Percentiles rank a stretch among this genome's conserved stretches.
These are phyloP conservation scores for Pisolithus thermaeus DNA, from an alignment of 1,284 basidiomycete species.

Conservation along the genomic window DNA sequence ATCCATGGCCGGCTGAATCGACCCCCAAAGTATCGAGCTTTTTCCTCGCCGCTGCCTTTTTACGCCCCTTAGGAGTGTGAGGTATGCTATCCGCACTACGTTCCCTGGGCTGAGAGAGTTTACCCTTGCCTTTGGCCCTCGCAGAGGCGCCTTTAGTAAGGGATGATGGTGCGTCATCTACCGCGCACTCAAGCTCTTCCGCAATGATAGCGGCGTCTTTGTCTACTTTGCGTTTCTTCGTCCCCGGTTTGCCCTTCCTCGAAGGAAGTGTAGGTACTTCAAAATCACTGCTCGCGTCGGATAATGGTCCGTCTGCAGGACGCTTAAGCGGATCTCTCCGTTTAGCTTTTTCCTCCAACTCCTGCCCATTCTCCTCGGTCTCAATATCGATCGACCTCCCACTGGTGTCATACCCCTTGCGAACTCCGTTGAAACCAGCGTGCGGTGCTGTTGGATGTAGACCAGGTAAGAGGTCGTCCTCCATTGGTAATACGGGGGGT, in stretches of 20 bases:
- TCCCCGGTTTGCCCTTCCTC: slow-evolving; percentile 29
- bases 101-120: slow-evolving; percentile 34
- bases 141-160: slow-evolving; percentile 13
- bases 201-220: slow-evolving; percentile 31
- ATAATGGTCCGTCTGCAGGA: slow-evolving; percentile 38
- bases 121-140: slow-evolving; percentile 38
- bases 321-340: slow-evolving; percentile 43
- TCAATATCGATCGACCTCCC: slow-evolving; percentile 20
- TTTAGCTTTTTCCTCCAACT: slow-evolving; percentile 37
- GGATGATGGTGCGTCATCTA: slow-evolving; percentile 24
- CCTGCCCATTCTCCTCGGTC: slow-evolving; percentile 37
- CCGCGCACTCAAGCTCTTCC: slow-evolving; percentile 38
- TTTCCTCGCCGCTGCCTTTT: slow-evolving; percentile 35
- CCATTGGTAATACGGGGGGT: slow-evolving; percentile 35
- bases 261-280: slow-evolving; percentile 29
- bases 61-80: slow-evolving; percentile 35
- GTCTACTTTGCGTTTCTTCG: slow-evolving; percentile 49
- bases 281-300: slow-evolving; percentile 51
- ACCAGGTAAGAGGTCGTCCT: slow-evolving; percentile 36
- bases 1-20: slow-evolving; percentile 44
- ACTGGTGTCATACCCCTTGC: slow-evolving; percentile 25
- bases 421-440: slow-evolving; percentile 19
- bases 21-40: slow-evolving; percentile 40
- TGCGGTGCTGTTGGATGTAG: slow-evolving; percentile 30
- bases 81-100: slow-evolving; percentile 39